Conservation (phyloP, 164 flowering plant genomes). For the Aristolochia californica region DNA sequence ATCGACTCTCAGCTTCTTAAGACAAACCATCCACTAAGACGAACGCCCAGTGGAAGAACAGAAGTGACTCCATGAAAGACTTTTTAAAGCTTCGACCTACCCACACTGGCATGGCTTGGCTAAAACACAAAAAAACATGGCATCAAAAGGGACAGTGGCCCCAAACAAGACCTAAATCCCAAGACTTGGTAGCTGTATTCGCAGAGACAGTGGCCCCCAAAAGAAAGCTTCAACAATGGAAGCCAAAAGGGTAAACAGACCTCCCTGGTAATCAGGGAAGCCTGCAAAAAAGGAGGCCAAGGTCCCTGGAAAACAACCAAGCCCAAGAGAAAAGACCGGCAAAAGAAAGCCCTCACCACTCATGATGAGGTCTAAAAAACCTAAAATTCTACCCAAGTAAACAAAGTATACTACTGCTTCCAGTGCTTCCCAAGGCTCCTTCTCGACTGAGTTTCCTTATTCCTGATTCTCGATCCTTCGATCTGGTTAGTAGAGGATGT, state of each 20-base stretch:
- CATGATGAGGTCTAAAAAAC: slow-evolving; percentile 8
- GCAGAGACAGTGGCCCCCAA: slow-evolving; percentile 4
- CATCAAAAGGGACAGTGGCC: background rate
- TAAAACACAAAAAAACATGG: slow-evolving; percentile 5
- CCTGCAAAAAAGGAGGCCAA: slow-evolving; percentile 43
- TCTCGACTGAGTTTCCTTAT: slow-evolving; percentile 1
- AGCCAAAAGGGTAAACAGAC: slow-evolving; percentile 7
- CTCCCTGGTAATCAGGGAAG: slow-evolving; percentile 20
- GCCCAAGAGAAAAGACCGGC: slow-evolving; percentile 1
- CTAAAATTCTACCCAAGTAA: slow-evolving; percentile 27
- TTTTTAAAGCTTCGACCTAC: slow-evolving; percentile 5
- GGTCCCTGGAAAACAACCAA: slow-evolving; percentile 25
- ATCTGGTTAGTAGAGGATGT: slow-evolving; percentile 41
- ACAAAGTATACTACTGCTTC: slow-evolving; percentile 1
- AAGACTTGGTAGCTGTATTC: slow-evolving; percentile 7
- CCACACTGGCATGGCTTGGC: slow-evolving; percentile 9
- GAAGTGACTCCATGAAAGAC: slow-evolving; percentile 1
- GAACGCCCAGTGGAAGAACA: slow-evolving; percentile 1
- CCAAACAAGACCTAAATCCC: slow-evolving; percentile 8
- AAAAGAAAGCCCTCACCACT: slow-evolving; percentile 12
- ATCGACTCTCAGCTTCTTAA: too few relatives aligned
- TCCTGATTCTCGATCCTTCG: background rate
- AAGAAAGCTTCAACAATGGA: slow-evolving; percentile 17
- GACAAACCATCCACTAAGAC: background rate
- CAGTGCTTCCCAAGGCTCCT: background rate